These are phyloP conservation scores for Exserohilum rostratum DNA, from an alignment of 2,329 filamentous ascomycete species.

Conservation along the genomic window DNA sequence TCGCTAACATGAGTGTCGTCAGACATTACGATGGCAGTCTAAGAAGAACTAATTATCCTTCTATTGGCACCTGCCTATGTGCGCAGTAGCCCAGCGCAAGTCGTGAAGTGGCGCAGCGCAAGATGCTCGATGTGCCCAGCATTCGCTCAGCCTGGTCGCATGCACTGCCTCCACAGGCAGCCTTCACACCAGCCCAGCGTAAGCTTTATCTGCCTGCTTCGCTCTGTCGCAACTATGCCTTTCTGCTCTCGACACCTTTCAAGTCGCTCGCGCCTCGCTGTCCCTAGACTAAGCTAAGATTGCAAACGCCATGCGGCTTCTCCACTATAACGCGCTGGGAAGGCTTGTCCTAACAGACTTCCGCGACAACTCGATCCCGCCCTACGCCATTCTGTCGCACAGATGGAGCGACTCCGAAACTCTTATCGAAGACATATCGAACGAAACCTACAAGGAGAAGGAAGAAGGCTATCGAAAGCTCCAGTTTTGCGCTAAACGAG, in stretches of 20 bases:
- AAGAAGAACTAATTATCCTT: not conserved
- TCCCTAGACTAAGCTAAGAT: not conserved
- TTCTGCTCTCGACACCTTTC: not conserved
- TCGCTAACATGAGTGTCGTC: not conserved
- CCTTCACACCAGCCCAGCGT: too few species aligned
- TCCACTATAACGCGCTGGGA: too few species aligned
- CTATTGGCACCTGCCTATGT: not conserved
- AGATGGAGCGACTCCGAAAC: constrained; percentile 41
- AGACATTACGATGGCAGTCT: not conserved
- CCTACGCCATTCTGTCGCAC: constrained; percentile 47
- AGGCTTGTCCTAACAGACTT: constrained; percentile 21
- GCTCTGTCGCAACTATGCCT: not conserved
- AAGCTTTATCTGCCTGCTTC: too few species aligned
- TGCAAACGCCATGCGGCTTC: constrained; percentile 11
- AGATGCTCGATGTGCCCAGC: constrained; percentile 1
- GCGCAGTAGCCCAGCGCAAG: not conserved
- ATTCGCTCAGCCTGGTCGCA: constrained; percentile 12
- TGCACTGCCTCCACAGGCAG: too few species aligned
- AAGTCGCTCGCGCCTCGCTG: not conserved
- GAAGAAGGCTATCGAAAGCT: constrained; percentile 25
- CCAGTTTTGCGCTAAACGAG: constrained; percentile 26
- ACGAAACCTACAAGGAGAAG: constrained; percentile 13
- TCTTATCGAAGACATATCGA: constrained; percentile 30
- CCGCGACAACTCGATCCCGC: constrained; percentile 17
- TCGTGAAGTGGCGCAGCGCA: constrained; percentile 1